These are phyloP conservation scores for Metschnikowia baotianmanensis DNA, from an alignment of 805 yeast genomes.

Conservation along the genomic window DNA sequence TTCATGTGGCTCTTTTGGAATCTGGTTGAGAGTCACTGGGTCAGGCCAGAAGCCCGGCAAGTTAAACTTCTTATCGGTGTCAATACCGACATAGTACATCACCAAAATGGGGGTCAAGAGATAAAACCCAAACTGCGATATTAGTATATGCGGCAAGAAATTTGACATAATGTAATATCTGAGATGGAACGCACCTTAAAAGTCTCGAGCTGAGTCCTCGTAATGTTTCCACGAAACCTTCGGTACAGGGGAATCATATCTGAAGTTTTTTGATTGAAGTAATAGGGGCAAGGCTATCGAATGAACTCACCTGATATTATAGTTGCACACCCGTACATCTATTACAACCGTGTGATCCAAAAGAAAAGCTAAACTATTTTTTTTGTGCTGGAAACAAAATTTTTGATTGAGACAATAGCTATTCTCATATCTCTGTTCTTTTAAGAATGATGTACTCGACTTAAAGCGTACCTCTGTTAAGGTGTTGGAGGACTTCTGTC, in stretches of 20 bases:
- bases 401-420: too few species aligned
- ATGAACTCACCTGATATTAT: background rate
- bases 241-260: conserved; percentile 22
- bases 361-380: background rate
- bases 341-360: background rate
- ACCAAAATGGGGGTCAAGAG: conserved; percentile 83
- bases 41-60: conserved; percentile 98
- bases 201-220: conserved; percentile 45
- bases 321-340: conserved; percentile 6
- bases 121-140: conserved; percentile 68
- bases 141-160: conserved; percentile 6
- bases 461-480: too few species aligned
- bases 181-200: conserved; percentile 36
- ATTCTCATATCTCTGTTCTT: too few species aligned
- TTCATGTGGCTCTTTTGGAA: conserved; percentile 91
- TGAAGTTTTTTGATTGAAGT: background rate
- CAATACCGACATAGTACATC: conserved; percentile 91
- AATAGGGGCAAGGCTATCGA: background rate
- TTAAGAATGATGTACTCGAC: too few species aligned
- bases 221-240: conserved; percentile 34
- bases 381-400: too few species aligned
- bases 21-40: conserved; percentile 83
- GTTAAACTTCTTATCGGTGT: conserved; percentile 83
- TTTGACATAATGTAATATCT: too few species aligned
- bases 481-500: too few species aligned